Evolutionary conservation across 129 eudicot genomes (phyloP), one percentile per base, ranked within the genome.

Genomic region (Scalesia atractyloides): DNA sequence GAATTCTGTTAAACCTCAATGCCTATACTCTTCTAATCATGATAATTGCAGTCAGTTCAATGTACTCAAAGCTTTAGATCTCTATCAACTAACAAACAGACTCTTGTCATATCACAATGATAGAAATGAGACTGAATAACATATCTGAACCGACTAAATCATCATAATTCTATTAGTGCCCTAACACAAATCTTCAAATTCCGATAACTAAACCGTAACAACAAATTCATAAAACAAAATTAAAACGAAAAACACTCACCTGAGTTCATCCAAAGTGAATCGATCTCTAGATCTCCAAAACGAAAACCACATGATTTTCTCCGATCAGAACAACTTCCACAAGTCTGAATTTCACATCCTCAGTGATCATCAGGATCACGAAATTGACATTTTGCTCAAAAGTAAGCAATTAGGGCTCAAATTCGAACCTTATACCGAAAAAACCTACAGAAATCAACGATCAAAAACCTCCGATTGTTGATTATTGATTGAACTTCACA

Each of bases 211-310:
- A 15, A 44, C 50, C 6, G 9, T 17, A 61, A 34, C 39, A 13
- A 19, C 22, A 52, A 48, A 17, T 13, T 37, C 34, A 30, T 12
- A 3, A 51, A 33, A 54, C 50, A 1, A 7, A 16, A 50, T 63
- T 1, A 30, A 24, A 30, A 2, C 34, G 34, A 30, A 30, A 18
- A 64, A 73, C 0, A 44, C 46, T 68, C 63, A 89, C 96, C 91
- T 84, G 96, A 89, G 89, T 82, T 86, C 89, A 53, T 84, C 91
- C 66, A 89, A 72, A 15, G 96, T 76, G 70, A 83, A 86, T 76
- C 96, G 86, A 79, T 89, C 86, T 57, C 82, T 76, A 70, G 96
- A 72, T 84, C 89, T 79, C 96, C 96, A 86, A 61, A 89, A 89
- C 80, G 96, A 79, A 77, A 84, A 77, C 96, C 96, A 89, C 96